Evolutionary conservation across 2,329 filamentous ascomycete genomes (phyloP).

Genomic region (Aspergillus quadricinctus): DNA sequence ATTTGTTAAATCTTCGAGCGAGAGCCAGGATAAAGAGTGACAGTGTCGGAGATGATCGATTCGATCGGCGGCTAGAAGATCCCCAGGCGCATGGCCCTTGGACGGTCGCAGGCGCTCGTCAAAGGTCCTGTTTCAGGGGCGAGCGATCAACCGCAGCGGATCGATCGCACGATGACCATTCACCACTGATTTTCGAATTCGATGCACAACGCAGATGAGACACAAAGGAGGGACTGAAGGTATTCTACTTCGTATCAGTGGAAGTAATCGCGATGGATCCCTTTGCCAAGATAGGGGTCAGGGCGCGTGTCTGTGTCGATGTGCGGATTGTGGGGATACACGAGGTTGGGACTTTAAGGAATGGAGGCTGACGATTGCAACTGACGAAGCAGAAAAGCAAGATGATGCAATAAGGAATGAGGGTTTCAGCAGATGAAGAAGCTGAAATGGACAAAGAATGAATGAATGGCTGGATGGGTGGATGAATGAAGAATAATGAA

Average conservation of each 20-base stretch:
- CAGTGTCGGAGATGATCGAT: slow-evolving; percentile 2
- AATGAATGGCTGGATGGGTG: slow-evolving; percentile 3
- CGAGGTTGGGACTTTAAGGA: neutral
- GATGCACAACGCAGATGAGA: neutral
- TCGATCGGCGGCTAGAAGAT: slow-evolving; percentile 10
- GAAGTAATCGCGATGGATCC: neutral
- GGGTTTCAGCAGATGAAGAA: neutral
- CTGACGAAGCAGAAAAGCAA: too few relatives aligned
- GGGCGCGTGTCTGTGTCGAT: slow-evolving; percentile 9
- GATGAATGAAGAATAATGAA: neutral
- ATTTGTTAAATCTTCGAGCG: neutral
- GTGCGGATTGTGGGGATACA: slow-evolving; percentile 1
- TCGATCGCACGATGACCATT: slow-evolving; percentile 9
- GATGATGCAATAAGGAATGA: slow-evolving; percentile 5
- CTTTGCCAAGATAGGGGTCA: slow-evolving; percentile 14
- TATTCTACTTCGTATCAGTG: too few relatives aligned
- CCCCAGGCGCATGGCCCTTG: slow-evolving; percentile 15
- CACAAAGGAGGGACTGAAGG: neutral
- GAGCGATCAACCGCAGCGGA: slow-evolving; percentile 1
- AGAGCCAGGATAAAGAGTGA: slow-evolving; percentile 11
- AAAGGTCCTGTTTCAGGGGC: slow-evolving; percentile 1
- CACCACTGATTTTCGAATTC: neutral
- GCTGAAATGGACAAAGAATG: neutral
- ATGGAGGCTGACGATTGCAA: neutral
- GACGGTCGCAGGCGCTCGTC: neutral